Percentiles rank a stretch among this genome's conserved stretches.
Evolutionary conservation across 2,329 filamentous ascomycete species (phyloP).

Genomic region (Cylindrodendrum hubeiense): DNA sequence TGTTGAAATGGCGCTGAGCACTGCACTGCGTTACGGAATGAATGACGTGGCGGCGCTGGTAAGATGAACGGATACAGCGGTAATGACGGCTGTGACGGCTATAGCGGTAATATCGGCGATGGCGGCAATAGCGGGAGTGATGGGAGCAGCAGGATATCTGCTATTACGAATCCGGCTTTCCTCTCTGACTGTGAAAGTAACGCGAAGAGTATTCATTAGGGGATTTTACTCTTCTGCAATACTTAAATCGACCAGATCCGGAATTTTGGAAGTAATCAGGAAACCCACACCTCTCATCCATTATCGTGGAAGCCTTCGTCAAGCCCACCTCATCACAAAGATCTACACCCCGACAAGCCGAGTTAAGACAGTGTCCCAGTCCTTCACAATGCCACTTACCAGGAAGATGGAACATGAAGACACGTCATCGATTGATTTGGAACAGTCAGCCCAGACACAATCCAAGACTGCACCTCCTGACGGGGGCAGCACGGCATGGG

Average conservation of each 20-base stretch:
- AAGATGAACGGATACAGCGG: background rate
- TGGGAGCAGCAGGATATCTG: background rate
- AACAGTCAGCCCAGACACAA: background rate
- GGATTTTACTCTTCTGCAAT: background rate
- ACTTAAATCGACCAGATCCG: too few relatives aligned
- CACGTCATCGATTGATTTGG: conserved; percentile 19
- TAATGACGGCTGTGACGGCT: conserved; percentile 28
- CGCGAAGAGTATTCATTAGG: too few relatives aligned
- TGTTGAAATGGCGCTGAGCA: too few relatives aligned
- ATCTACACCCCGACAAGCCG: background rate
- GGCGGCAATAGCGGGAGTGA: conserved; percentile 3
- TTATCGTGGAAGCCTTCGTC: background rate
- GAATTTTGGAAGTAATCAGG: too few relatives aligned
- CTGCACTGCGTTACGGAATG: background rate
- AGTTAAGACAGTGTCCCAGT: background rate
- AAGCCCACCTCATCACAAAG: background rate
- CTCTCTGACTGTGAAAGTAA: too few relatives aligned
- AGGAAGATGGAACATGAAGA: conserved; percentile 9
- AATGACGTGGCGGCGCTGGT: background rate
- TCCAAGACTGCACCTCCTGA: conserved; percentile 25
- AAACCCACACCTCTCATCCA: too few relatives aligned
- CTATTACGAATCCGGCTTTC: too few relatives aligned
- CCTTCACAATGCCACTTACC: conserved; percentile 11
- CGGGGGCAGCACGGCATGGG: conserved; percentile 44
- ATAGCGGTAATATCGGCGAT: conserved; percentile 30